Conservation (phyloP, 2,329 filamentous ascomycete species). For the Epichloe typhina region DNA sequence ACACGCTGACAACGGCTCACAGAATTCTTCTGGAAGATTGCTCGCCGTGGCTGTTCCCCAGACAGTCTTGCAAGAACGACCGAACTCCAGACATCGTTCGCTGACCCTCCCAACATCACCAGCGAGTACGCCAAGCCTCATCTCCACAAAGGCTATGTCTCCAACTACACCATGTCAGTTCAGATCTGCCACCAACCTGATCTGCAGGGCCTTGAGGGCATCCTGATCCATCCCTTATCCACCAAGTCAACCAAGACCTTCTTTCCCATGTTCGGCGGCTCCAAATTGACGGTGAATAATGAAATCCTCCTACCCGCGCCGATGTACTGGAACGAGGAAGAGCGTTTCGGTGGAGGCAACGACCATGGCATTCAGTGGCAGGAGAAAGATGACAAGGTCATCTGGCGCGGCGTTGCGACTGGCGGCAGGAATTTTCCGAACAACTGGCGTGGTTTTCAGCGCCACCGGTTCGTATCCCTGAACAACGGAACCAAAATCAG, state of each 20-base stretch:
- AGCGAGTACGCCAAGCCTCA: slow-evolving; percentile 33
- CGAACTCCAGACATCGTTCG: slow-evolving; percentile 29
- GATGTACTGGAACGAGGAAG: slow-evolving; percentile 54
- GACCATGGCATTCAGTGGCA: slow-evolving; percentile 42
- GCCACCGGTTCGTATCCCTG: slow-evolving; percentile 64
- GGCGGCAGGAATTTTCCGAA: slow-evolving; percentile 44
- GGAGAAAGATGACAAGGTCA: slow-evolving; percentile 36
- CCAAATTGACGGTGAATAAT: slow-evolving; percentile 55
- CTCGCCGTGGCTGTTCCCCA: slow-evolving; percentile 46
- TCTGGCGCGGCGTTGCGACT: slow-evolving; percentile 57
- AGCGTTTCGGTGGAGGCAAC: slow-evolving; percentile 45
- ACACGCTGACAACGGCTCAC: not conserved
- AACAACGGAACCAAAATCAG: slow-evolving; percentile 50
- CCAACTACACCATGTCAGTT: slow-evolving; percentile 46
- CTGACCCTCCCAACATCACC: slow-evolving; percentile 30
- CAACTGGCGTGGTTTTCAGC: slow-evolving; percentile 62
- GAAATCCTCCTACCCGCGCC: slow-evolving; percentile 57
- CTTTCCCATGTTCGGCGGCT: slow-evolving; percentile 55
- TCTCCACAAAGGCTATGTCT: slow-evolving; percentile 42
- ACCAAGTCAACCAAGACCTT: slow-evolving; percentile 42
- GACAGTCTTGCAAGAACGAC: slow-evolving; percentile 44
- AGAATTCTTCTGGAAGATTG: slow-evolving; percentile 45
- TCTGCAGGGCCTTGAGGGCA: slow-evolving; percentile 48
- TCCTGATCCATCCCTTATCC: slow-evolving; percentile 48
- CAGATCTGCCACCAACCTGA: slow-evolving; percentile 55